A percentile compares a stretch with the other conserved stretches of the same genome.
phyloP scores from a whole-genome alignment of 164 flowering plant species.

The Pachysandra terminalis region DNA sequence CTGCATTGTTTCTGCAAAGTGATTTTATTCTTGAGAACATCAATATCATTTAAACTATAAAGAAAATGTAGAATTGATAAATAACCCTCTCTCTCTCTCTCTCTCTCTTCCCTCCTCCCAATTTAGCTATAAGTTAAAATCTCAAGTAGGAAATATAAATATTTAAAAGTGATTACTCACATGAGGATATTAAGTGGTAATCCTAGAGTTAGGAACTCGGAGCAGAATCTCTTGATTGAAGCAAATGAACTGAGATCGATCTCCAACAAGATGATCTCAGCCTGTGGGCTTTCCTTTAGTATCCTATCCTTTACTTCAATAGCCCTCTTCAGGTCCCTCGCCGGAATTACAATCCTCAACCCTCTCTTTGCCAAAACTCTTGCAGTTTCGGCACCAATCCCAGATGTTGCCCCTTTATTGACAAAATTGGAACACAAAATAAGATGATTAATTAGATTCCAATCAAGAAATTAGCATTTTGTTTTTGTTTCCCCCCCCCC shows the following conservation, averaged over 20 bases:
- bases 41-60: neutral
- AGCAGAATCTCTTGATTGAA: slow-evolving; percentile 69
- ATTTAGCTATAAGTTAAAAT: no score
- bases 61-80: neutral
- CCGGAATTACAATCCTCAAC: slow-evolving; percentile 74
- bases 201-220: slow-evolving; percentile 61
- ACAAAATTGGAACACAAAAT: neutral
- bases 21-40: neutral
- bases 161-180: slow-evolving; percentile 33
- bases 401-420: slow-evolving; percentile 78
- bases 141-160: no score
- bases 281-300: slow-evolving; percentile 56
- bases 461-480: neutral
- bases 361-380: slow-evolving; percentile 91
- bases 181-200: slow-evolving; percentile 91
- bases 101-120: no score
- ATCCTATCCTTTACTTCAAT: slow-evolving; percentile 53
- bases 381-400: slow-evolving; percentile 93
- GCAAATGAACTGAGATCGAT: slow-evolving; percentile 83
- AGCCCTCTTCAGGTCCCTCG: slow-evolving; percentile 72
- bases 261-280: slow-evolving; percentile 67
- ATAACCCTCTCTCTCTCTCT: neutral
- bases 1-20: slow-evolving; percentile 90
- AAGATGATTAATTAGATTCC: slow-evolving; percentile 7
- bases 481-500: no score